Conservation (phyloP, 768 basidiomycete species). For the Mycena pura region DNA sequence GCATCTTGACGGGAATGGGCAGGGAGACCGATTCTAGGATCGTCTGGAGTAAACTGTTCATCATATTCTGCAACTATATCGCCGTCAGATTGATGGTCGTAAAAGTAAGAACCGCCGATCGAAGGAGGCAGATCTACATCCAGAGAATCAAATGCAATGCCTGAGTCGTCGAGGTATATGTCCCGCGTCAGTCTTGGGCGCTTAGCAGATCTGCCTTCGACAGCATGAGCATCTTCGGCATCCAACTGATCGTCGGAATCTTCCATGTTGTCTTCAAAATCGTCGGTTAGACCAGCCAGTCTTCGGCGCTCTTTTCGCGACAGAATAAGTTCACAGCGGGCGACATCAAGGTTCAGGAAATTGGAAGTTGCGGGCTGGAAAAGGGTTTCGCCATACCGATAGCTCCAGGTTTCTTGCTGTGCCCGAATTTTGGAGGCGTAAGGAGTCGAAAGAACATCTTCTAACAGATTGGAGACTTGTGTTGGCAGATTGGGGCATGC, state of each 20-base stretch:
- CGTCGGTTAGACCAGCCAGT: slow-evolving; percentile 26
- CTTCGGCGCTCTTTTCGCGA: slow-evolving; percentile 49
- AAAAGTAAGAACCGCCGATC: not conserved
- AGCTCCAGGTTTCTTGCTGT: slow-evolving; percentile 16
- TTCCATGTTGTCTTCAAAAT: slow-evolving; percentile 9
- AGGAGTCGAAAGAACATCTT: not conserved
- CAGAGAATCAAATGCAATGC: slow-evolving; percentile 24
- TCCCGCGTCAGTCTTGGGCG: slow-evolving; percentile 24
- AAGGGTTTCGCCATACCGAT: slow-evolving; percentile 20
- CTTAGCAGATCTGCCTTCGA: slow-evolving; percentile 15
- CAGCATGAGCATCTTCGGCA: not conserved
- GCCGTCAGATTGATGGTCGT: not conserved
- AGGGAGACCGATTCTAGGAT: not conserved
- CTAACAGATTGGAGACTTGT: slow-evolving; percentile 1
- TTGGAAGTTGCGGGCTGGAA: not conserved
- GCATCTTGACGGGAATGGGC: slow-evolving; percentile 1
- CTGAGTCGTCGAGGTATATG: slow-evolving; percentile 30
- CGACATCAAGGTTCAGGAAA: slow-evolving; percentile 7
- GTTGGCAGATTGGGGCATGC: slow-evolving; percentile 4
- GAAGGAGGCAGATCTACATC: slow-evolving; percentile 4
- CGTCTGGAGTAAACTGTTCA: not conserved
- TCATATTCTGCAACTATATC: not conserved
- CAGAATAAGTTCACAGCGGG: slow-evolving; percentile 43
- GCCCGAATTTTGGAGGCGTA: slow-evolving; percentile 4
- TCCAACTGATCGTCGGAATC: slow-evolving; percentile 1